Conservation (phyloP, 805 yeast genomes). For the Wickerhamiella alocasiicola region DNA sequence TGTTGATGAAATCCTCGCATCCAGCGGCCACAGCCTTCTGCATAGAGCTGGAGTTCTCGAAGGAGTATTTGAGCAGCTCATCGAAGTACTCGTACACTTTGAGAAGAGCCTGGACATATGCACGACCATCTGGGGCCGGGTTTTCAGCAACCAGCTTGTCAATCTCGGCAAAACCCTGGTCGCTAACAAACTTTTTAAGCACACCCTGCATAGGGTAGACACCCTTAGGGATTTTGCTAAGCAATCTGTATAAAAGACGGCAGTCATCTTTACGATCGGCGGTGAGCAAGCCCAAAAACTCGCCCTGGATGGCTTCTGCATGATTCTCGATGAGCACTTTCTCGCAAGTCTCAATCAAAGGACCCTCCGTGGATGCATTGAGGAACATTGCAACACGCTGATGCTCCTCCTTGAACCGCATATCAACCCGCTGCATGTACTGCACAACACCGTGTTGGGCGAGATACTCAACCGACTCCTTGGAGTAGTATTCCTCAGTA, state of each 20-base stretch:
- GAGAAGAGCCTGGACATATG: slow-evolving; percentile 66
- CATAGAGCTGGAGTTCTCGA: slow-evolving; percentile 62
- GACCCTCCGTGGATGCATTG: slow-evolving; percentile 74
- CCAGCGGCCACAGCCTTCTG: slow-evolving; percentile 83
- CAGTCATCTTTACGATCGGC: slow-evolving; percentile 61
- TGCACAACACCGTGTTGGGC: slow-evolving; percentile 72
- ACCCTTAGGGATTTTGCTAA: slow-evolving; percentile 68
- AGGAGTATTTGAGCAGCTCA: slow-evolving; percentile 50
- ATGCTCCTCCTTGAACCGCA: slow-evolving; percentile 72
- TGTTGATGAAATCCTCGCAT: slow-evolving; percentile 71
- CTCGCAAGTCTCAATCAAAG: slow-evolving; percentile 65
- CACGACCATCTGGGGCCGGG: slow-evolving; percentile 49
- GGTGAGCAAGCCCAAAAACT: slow-evolving; percentile 62
- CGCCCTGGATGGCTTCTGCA: slow-evolving; percentile 60
- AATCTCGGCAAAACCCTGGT: slow-evolving; percentile 48
- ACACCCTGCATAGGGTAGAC: slow-evolving; percentile 63
- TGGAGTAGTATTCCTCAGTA: slow-evolving; percentile 41
- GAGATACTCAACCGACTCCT: slow-evolving; percentile 57
- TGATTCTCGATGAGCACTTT: slow-evolving; percentile 66
- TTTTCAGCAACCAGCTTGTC: slow-evolving; percentile 38
- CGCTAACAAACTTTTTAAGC: slow-evolving; percentile 60
- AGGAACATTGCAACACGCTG: slow-evolving; percentile 63
- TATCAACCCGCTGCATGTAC: slow-evolving; percentile 77
- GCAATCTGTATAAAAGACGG: slow-evolving; percentile 59
- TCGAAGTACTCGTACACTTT: slow-evolving; percentile 56